A percentile compares a stretch with the other conserved stretches of the same genome.
phyloP scores from a whole-genome alignment of 768 basidiomycete species.

The Tulasnella sp. region DNA sequence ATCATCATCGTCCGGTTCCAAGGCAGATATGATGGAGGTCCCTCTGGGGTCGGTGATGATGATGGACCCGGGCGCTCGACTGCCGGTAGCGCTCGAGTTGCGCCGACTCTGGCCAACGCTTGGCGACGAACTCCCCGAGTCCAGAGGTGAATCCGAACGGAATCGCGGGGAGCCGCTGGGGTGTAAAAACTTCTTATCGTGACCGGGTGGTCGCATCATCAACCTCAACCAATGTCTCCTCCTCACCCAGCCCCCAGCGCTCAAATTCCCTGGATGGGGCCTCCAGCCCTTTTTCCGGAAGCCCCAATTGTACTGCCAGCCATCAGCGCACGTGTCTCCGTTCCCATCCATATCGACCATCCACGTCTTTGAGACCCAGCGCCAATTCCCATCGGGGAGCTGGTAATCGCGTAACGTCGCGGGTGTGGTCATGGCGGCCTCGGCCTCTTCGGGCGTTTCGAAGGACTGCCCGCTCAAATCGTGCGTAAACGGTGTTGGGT shows the following conservation, averaged over 20 bases:
- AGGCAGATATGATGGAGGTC: neutral
- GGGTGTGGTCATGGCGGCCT: conserved; percentile 22
- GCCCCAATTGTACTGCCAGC: conserved; percentile 74
- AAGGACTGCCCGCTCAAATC: conserved; percentile 35
- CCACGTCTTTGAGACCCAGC: conserved; percentile 72
- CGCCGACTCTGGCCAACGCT: neutral
- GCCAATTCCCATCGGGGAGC: conserved; percentile 73
- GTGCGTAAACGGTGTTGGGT: conserved; percentile 63
- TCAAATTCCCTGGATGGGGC: conserved; percentile 49
- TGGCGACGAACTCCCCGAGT: conserved; percentile 11
- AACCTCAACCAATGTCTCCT: conserved; percentile 75
- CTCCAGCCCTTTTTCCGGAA: conserved; percentile 65
- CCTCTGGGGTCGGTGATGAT: neutral
- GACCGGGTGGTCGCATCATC: conserved; percentile 63
- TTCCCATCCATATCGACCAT: conserved; percentile 85
- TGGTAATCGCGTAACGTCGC: conserved; percentile 52
- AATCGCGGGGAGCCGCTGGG: neutral
- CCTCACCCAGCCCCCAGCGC: conserved; percentile 66
- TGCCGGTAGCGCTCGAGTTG: neutral
- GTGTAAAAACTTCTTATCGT: neutral
- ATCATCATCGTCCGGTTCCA: neutral
- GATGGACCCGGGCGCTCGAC: neutral
- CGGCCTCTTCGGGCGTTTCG: conserved; percentile 8
- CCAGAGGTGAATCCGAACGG: neutral
- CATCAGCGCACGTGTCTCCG: conserved; percentile 59